Conservation (phyloP, 352 stramenopile genomes). For the Pythium monospermum region DNA sequence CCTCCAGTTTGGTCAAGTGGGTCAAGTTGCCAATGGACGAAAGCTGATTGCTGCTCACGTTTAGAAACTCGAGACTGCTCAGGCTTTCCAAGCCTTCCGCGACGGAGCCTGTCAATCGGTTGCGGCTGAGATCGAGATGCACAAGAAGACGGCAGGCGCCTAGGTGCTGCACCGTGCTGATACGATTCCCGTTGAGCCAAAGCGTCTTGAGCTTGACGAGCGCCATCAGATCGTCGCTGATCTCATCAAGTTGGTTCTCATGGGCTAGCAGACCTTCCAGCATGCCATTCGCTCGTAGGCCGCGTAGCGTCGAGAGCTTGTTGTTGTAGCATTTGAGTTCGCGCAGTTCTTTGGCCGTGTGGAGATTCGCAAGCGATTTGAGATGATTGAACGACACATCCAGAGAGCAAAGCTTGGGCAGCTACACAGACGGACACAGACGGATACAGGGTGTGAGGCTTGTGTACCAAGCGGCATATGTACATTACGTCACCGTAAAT, state of each 20-base stretch:
- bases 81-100: conserved; percentile 56
- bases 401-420: conserved; percentile 65
- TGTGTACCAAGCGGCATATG: too few species aligned
- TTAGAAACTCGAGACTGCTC: conserved; percentile 51
- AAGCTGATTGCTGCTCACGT: conserved; percentile 60
- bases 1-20: conserved; percentile 63
- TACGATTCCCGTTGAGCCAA: conserved; percentile 62
- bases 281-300: conserved; percentile 50
- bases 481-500: too few species aligned
- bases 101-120: conserved; percentile 34
- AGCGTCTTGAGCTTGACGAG: conserved; percentile 70
- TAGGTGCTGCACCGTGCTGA: conserved; percentile 45
- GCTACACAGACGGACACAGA: conserved; percentile 22
- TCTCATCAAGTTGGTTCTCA: conserved; percentile 64
- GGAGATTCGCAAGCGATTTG: conserved; percentile 45
- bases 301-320: conserved; percentile 43
- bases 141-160: conserved; percentile 44
- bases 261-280: conserved; percentile 64
- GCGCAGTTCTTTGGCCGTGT: conserved; percentile 53
- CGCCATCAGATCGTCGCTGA: conserved; percentile 50
- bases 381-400: conserved; percentile 80
- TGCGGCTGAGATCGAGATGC: conserved; percentile 68
- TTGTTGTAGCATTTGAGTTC: conserved; percentile 86
- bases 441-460: too few species aligned
- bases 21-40: conserved; percentile 47